A percentile compares a stretch with the other conserved stretches of the same genome.
Evolutionary conservation across 2,329 filamentous ascomycete genomes (phyloP).

Genomic region (Alternaria sp.): DNA sequence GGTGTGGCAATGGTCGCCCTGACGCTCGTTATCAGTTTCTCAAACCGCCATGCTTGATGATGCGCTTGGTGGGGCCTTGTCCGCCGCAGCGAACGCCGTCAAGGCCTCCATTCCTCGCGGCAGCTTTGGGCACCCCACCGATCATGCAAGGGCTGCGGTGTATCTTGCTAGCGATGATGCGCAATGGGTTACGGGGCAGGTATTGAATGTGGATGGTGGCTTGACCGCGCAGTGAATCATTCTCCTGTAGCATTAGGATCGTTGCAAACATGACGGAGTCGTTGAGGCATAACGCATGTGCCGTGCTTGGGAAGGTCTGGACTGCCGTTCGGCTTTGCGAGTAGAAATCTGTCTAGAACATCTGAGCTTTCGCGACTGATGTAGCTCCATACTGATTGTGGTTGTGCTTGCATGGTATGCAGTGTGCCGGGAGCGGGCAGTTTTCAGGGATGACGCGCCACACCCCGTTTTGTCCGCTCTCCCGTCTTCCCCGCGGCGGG

Average conservation of each 20-base stretch:
- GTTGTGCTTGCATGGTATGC: constrained; percentile 3
- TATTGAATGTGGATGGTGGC: too few species aligned
- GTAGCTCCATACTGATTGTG: background rate
- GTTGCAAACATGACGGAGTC: too few species aligned
- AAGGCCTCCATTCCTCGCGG: too few species aligned
- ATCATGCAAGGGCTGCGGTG: too few species aligned
- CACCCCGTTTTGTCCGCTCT: background rate
- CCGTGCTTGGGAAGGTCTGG: background rate
- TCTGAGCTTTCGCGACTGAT: background rate
- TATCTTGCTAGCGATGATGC: constrained; percentile 28
- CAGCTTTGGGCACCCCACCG: too few species aligned
- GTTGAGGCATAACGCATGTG: too few species aligned
- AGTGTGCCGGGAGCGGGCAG: background rate
- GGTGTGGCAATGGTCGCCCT: background rate
- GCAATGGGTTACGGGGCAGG: constrained; percentile 51
- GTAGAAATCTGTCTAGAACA: background rate
- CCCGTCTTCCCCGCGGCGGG: background rate
- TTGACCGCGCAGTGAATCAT: too few species aligned
- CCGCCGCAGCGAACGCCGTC: too few species aligned
- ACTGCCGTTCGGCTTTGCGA: background rate
- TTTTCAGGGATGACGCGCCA: background rate
- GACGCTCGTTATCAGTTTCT: constrained; percentile 30
- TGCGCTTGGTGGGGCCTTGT: too few species aligned
- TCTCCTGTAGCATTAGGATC: too few species aligned
- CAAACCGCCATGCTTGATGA: constrained; percentile 42